These are phyloP conservation scores for Botrytis deweyae DNA, from an alignment of 2,329 filamentous ascomycete genomes.

Conservation along the genomic window DNA sequence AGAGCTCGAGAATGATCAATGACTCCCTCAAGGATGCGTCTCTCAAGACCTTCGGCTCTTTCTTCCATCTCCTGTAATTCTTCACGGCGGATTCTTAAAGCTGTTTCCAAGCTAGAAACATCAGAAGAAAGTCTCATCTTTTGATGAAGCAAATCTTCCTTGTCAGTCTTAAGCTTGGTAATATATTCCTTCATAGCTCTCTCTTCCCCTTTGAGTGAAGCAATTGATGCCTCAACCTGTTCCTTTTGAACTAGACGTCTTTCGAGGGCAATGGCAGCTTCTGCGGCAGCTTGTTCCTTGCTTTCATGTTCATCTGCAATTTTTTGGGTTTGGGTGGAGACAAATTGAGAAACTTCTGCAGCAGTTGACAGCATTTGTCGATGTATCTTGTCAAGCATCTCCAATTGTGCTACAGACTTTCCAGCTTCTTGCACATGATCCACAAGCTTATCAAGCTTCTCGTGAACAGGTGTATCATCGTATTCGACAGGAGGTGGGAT, in stretches of 20 bases:
- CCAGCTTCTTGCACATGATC: conserved; percentile 64
- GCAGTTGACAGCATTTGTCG: conserved; percentile 82
- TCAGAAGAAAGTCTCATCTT: conserved; percentile 81
- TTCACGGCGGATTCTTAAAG: conserved; percentile 82
- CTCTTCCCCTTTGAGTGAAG: conserved; percentile 56
- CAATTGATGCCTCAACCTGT: conserved; percentile 53
- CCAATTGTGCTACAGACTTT: conserved; percentile 72
- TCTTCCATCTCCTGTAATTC: conserved; percentile 89
- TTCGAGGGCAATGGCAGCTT: conserved; percentile 78
- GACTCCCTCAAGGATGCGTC: conserved; percentile 89
- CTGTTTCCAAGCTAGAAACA: conserved; percentile 87
- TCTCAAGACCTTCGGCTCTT: conserved; percentile 84
- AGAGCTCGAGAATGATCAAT: conserved; percentile 93
- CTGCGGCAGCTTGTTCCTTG: conserved; percentile 75
- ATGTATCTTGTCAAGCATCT: conserved; percentile 85
- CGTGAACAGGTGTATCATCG: conserved; percentile 60
- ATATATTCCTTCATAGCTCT: conserved; percentile 61
- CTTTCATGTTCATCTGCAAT: conserved; percentile 76
- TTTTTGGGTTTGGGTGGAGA: conserved; percentile 71
- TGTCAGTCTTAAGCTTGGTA: conserved; percentile 52
- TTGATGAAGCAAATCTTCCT: conserved; percentile 73
- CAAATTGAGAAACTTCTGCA: conserved; percentile 78
- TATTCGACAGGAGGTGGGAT: conserved; percentile 61
- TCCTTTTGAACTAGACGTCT: conserved; percentile 68
- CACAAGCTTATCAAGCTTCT: conserved; percentile 58